These are phyloP conservation scores for Nicotiana undulata DNA, from an alignment of 257 asterid species.

Conservation along the genomic window DNA sequence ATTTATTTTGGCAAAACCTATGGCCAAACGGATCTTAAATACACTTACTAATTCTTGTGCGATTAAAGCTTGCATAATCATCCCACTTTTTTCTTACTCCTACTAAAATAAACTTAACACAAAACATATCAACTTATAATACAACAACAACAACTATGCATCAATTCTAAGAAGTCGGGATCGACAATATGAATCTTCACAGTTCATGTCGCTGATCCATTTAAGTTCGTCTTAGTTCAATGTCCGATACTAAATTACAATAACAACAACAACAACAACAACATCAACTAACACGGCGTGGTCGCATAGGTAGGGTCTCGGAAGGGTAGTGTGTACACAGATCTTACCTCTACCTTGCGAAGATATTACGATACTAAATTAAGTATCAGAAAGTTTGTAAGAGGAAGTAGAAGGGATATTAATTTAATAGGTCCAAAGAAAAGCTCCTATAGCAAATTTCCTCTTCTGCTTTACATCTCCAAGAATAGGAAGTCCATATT, in stretches of 20 bases:
- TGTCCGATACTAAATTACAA: neutral
- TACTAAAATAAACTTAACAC: neutral
- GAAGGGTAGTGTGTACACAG: rapidly evolving
- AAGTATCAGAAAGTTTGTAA: neutral
- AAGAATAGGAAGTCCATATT: constrained; percentile 15
- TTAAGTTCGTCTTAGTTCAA: neutral
- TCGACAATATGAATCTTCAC: neutral
- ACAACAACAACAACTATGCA: neutral
- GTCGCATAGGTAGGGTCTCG: rapidly evolving
- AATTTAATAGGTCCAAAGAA: constrained; percentile 12
- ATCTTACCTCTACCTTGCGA: too few relatives aligned
- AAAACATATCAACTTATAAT: neutral
- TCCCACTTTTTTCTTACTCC: neutral
- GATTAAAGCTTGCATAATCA: neutral
- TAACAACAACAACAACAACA: neutral
- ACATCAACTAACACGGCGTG: too few relatives aligned
- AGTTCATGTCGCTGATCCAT: too few relatives aligned
- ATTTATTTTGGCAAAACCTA: too few relatives aligned
- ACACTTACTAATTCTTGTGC: neutral
- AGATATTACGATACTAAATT: too few relatives aligned
- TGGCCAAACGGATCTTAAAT: too few relatives aligned
- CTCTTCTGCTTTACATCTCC: constrained; percentile 17
- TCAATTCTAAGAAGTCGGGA: neutral
- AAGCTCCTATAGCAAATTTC: constrained; percentile 26
- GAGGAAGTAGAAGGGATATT: neutral